Conservation (phyloP, 2,329 filamentous ascomycete species). For the Scolecobasidium constrictum region DNA sequence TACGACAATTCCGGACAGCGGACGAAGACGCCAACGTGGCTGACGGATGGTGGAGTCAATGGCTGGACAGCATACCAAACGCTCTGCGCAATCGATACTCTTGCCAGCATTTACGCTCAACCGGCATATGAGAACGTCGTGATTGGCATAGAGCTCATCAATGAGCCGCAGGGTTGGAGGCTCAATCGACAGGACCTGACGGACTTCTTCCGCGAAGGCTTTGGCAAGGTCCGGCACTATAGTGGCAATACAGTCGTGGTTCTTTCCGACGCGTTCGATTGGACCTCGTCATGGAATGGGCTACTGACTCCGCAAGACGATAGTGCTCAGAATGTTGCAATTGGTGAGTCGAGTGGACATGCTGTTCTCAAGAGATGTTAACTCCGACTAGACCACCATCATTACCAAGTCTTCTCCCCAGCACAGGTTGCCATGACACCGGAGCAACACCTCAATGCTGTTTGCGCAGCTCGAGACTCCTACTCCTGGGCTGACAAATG, state of each 20-base stretch:
- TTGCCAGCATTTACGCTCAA: slow-evolving; percentile 47
- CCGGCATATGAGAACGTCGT: slow-evolving; percentile 46
- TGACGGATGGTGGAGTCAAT: slow-evolving; percentile 31
- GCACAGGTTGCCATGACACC: slow-evolving; percentile 39
- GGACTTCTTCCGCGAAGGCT: slow-evolving; percentile 46
- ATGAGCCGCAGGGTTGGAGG: slow-evolving; percentile 42
- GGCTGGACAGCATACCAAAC: slow-evolving; percentile 36
- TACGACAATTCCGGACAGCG: slow-evolving; percentile 51
- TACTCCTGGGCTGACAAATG: slow-evolving; percentile 50
- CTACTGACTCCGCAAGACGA: slow-evolving; percentile 43
- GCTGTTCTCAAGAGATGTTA: neutral
- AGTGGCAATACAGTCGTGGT: slow-evolving; percentile 42
- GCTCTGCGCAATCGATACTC: slow-evolving; percentile 44
- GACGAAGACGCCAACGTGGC: slow-evolving; percentile 23
- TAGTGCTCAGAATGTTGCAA: slow-evolving; percentile 42
- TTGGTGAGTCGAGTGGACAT: slow-evolving; percentile 19
- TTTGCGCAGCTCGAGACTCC: slow-evolving; percentile 41
- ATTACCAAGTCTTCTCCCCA: slow-evolving; percentile 54
- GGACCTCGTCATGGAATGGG: slow-evolving; percentile 48
- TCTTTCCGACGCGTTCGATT: slow-evolving; percentile 46
- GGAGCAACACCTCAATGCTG: slow-evolving; percentile 42
- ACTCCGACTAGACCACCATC: slow-evolving; percentile 45
- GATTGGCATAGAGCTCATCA: slow-evolving; percentile 45
- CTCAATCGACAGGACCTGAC: slow-evolving; percentile 35
- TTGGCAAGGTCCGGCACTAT: slow-evolving; percentile 32